These are phyloP conservation scores for Wickerhamiella qilinensis DNA, from an alignment of 805 yeast genomes.

Conservation along the genomic window DNA sequence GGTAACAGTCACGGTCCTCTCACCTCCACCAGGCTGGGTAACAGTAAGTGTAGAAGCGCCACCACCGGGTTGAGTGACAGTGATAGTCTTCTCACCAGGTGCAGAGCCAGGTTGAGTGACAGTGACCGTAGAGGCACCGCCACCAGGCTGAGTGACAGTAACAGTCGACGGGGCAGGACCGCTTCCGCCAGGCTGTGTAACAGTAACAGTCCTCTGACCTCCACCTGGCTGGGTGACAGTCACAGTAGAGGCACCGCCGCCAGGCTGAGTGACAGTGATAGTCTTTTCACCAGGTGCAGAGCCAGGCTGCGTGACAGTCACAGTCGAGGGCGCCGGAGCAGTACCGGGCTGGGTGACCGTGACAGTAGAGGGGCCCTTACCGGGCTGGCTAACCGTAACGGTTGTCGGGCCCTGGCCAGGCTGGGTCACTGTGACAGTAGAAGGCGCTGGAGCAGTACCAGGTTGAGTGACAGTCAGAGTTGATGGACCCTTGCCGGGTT, in stretches of 20 bases:
- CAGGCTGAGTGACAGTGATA: conserved; percentile 10
- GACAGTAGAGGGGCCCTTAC: conserved; percentile 5
- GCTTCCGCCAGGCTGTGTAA: conserved; percentile 2
- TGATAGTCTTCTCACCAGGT: not conserved
- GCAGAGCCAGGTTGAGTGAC: conserved; percentile 3
- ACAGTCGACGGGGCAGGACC: conserved; percentile 3
- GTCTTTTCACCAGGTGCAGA: conserved; percentile 8
- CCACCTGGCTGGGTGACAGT: conserved; percentile 8
- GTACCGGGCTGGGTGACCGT: conserved; percentile 12
- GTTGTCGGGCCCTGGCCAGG: conserved; percentile 4
- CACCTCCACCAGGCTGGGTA: conserved; percentile 1
- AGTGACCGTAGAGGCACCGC: conserved; percentile 2
- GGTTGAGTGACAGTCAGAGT: not conserved
- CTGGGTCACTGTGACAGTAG: conserved; percentile 4
- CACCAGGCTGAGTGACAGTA: conserved; percentile 10
- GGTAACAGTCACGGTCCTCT: conserved; percentile 1
- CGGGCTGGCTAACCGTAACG: conserved; percentile 8
- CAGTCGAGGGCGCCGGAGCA: conserved; percentile 8
- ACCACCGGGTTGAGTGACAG: conserved; percentile 1
- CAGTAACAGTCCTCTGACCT: conserved; percentile 8
- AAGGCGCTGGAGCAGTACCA: not conserved
- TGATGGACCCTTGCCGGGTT: too few relatives aligned
- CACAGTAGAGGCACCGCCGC: conserved; percentile 5
- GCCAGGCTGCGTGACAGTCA: conserved; percentile 14
- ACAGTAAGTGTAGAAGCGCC: conserved; percentile 10